Evolutionary conservation across 108 stramenopile species (phyloP).

Genomic region (Bacterosira constricta): DNA sequence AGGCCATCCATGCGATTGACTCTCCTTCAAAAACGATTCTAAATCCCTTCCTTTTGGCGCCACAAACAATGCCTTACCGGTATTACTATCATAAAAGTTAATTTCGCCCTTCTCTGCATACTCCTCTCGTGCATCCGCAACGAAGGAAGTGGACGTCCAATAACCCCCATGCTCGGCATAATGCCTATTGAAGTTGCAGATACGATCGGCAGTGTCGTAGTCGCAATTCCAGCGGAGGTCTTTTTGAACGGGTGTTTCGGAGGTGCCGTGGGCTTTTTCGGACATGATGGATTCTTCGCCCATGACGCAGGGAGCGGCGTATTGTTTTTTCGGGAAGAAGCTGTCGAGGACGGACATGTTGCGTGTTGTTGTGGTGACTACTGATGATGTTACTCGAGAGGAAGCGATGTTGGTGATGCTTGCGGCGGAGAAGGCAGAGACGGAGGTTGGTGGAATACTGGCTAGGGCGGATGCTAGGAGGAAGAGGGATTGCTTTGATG

Average conservation of each 20-base stretch:
- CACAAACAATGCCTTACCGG: constrained; percentile 78
- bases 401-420: not conserved
- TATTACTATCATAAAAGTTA: constrained; percentile 87
- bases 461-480: constrained; percentile 20
- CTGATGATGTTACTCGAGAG: not conserved
- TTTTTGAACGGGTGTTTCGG: constrained; percentile 69
- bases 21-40: constrained; percentile 80
- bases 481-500: constrained; percentile 22
- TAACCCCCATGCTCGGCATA: constrained; percentile 90
- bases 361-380: constrained; percentile 6
- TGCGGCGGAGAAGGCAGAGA: constrained; percentile 14
- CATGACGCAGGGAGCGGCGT: constrained; percentile 79
- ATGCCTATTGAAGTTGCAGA: constrained; percentile 88
- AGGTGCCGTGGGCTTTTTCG: constrained; percentile 80
- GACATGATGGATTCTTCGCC: constrained; percentile 89
- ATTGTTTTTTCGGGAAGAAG: constrained; percentile 44
- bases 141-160: constrained; percentile 64
- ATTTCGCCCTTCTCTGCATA: constrained; percentile 43
- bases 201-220: constrained; percentile 76
- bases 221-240: constrained; percentile 83
- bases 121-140: constrained; percentile 51
- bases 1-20: constrained; percentile 80
- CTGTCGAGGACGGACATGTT: constrained; percentile 19
- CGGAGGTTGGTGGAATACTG: not conserved
- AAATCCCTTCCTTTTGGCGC: constrained; percentile 79